Evolutionary conservation across 495 filamentous ascomycete genomes (phyloP), one percentile per base, ranked within the genome.

Genomic region (Aspergillus haitiensis): DNA sequence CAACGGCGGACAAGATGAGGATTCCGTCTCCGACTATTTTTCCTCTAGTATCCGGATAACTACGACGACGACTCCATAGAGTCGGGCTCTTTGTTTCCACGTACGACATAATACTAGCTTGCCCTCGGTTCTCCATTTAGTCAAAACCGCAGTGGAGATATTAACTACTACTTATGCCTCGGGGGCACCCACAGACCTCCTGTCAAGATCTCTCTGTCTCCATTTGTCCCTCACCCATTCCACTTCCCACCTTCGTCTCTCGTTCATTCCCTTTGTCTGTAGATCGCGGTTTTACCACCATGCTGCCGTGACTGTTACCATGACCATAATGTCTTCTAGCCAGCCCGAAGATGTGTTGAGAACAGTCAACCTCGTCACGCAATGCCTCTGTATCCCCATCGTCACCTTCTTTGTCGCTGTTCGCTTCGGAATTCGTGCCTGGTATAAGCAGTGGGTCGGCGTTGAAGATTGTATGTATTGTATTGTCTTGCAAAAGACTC

Each of bases 301-400:
- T 47, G 44, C 44, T 47, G 44, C 15, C 44, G 21, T 47, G 44
- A 47, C 44, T 16, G n/a, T 7, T 18, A n/a, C 15, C 27, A 18
- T 21, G 32, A 35, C 44, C 67, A 69, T 49, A 52, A 73, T 73
- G 70, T 55, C 67, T 18, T 39, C 66, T 7, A 59, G 54, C 7
- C 57, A 76, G 33, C 71, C 73, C 6, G 56, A 65, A 18, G 74
- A 77, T 72, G 63, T 66, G 10, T 58, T 77, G 15, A 55, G 71
- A 51, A 78, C 76, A 0, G 48, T 78, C 37, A 78, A 76, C 50
- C 58, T 76, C 0, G 70, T 78, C 37, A 77, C 74, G 10, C 76
- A 82, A 63, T 69, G 64, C 35, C 64, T 82, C n/a, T 81, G 75
- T 60, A 71, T 82, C 45, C 70, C 70, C 2, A 68, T 82, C 44